Base-by-base conservation (phyloP, 139 green algal genomes). In the Gonium pectorale region DNA sequence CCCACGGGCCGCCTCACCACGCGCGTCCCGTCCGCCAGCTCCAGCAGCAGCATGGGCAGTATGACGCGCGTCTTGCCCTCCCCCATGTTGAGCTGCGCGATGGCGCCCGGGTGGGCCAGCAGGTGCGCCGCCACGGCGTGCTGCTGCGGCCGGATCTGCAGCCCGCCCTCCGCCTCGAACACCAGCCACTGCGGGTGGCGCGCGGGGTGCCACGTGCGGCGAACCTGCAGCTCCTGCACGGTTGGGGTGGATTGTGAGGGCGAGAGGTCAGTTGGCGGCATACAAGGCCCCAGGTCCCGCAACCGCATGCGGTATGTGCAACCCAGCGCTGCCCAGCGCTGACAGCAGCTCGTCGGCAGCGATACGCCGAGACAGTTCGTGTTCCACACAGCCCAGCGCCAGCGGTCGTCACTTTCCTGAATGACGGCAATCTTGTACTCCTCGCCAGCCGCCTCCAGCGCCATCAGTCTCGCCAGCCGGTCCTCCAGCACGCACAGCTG, bases 1-100 rank as follows among this genome's bases (percentile, higher is more conserved):
- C n/a, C n/a, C n/a, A n/a, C n/a, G n/a, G n/a, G n/a, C n/a, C n/a
- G n/a, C n/a, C 80, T 66, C 67, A 90, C 88, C 80, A 87, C 62
- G 3, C 60, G 52, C 4, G 46, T 78, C 37, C 80, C 84, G 33
- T 91, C 59, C 54, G 81, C 90, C 80, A 59, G 86, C 40, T 87
- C 64, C 62, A 94, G 86, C 26, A 75, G 81, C 66, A 95, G 81
- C 90, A 94, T 94, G 54, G 92, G 90, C 68, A 94, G 75, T 56
- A 95, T 95, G 81, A 95, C 86, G 9, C 92, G 86, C 41, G 92
- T 94, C 88, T 95, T 95, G 83, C 92, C 92, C 81, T 94, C 91
- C n/a, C 91, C 91, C 91, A 93, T 93, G 89, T 94, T 94, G 71
- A 94, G 91, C 89, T 94, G 91, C 33, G 19, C 80, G 64, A 90